A percentile compares a stretch with the other conserved stretches of the same genome.
phyloP scores from a whole-genome alignment of 805 yeast genomes.

The Wickerhamomyces bovis region DNA sequence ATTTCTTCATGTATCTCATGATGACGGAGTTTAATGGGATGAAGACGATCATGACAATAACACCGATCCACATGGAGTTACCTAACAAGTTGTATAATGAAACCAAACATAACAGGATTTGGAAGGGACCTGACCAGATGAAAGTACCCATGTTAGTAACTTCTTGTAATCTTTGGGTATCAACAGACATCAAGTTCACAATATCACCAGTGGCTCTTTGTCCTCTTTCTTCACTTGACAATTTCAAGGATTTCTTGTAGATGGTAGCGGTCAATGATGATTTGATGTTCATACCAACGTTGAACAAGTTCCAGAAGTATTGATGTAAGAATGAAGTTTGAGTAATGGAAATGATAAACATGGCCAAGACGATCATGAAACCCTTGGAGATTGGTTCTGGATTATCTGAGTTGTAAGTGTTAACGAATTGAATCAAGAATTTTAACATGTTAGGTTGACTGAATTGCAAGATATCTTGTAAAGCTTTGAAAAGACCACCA shows the following conservation, averaged over 20 bases:
- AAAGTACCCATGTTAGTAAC: slow-evolving; percentile 71
- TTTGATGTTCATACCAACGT: slow-evolving; percentile 70
- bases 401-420: slow-evolving; percentile 34
- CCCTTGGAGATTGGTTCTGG: slow-evolving; percentile 62
- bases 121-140: slow-evolving; percentile 92
- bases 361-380: slow-evolving; percentile 63
- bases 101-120: slow-evolving; percentile 66
- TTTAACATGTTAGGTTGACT: slow-evolving; percentile 79
- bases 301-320: slow-evolving; percentile 69
- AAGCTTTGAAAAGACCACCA: slow-evolving; percentile 68
- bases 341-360: slow-evolving; percentile 72
- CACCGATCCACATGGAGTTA: slow-evolving; percentile 95
- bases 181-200: slow-evolving; percentile 92
- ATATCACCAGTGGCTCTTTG: slow-evolving; percentile 84
- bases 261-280: slow-evolving; percentile 62
- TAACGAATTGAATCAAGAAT: slow-evolving; percentile 54
- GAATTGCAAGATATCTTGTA: slow-evolving; percentile 78
- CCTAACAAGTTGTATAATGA: slow-evolving; percentile 73
- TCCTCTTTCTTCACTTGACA: slow-evolving; percentile 68
- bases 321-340: slow-evolving; percentile 77
- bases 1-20: slow-evolving; percentile 58
- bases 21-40: slow-evolving; percentile 73
- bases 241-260: slow-evolving; percentile 59
- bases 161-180: slow-evolving; percentile 83
- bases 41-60: slow-evolving; percentile 66